Percentiles rank a stretch among this genome's conserved stretches.
Conservation (phyloP, 2,329 filamentous ascomycete genomes). For the Aureobasidium leucospermi region DNA sequence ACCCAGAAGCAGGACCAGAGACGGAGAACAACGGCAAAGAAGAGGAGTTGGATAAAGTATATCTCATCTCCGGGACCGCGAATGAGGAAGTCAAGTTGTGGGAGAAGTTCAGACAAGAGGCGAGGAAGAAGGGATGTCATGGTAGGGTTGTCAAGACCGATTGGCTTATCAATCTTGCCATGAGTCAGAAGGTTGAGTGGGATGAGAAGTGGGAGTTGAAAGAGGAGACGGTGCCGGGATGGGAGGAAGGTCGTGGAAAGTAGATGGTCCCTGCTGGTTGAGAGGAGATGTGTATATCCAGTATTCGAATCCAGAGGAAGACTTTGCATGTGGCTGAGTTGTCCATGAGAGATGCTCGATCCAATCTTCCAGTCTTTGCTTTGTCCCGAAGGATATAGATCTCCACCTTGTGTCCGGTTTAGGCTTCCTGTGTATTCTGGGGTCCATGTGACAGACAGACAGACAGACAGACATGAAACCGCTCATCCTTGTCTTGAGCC, state of each 20-base stretch:
- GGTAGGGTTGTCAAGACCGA: conserved; percentile 76
- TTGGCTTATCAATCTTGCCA: conserved; percentile 83
- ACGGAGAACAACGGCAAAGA: conserved; percentile 50
- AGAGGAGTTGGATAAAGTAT: conserved; percentile 50
- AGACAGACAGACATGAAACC: too few relatives aligned
- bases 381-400: too few relatives aligned
- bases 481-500: too few relatives aligned
- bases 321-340: too few relatives aligned
- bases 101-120: conserved; percentile 73
- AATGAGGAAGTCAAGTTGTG: conserved; percentile 67
- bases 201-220: conserved; percentile 25
- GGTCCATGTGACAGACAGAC: too few relatives aligned
- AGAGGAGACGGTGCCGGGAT: conserved; percentile 18
- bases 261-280: not conserved
- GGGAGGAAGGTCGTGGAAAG: not conserved
- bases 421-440: too few relatives aligned
- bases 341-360: too few relatives aligned
- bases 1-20: conserved; percentile 51
- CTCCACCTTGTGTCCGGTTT: too few relatives aligned
- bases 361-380: too few relatives aligned
- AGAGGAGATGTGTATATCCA: not conserved
- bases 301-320: too few relatives aligned
- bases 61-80: conserved; percentile 66
- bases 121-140: conserved; percentile 67
- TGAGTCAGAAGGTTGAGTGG: conserved; percentile 66